Evolutionary conservation across 2,329 filamentous ascomycete genomes (phyloP).

Genomic region (Fusarium sp.): DNA sequence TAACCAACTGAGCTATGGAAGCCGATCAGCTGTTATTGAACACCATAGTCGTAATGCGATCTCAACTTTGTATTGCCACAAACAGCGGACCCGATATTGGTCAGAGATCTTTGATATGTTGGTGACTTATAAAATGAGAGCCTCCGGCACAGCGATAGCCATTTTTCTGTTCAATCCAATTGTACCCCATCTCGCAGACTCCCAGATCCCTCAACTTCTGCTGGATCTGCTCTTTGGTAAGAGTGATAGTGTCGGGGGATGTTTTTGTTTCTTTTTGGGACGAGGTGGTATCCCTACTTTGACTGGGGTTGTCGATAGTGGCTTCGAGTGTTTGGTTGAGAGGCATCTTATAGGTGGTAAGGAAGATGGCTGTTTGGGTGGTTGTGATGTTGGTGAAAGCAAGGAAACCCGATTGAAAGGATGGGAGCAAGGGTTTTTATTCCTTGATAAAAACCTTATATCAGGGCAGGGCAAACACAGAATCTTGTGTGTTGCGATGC

Average conservation of each 20-base stretch:
- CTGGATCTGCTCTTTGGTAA: not conserved
- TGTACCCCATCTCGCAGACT: not conserved
- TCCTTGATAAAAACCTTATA: too few species aligned
- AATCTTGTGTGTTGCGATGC: too few species aligned
- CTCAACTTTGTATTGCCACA: rapidly evolving
- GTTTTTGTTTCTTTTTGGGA: not conserved
- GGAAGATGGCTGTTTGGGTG: too few species aligned
- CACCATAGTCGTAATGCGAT: rapidly evolving
- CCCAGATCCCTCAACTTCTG: not conserved
- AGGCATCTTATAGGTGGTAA: not conserved
- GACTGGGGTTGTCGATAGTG: not conserved
- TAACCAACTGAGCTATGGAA: too few species aligned
- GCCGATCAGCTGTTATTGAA: too few species aligned
- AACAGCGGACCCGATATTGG: too few species aligned
- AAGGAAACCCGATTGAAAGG: not conserved
- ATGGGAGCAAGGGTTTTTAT: too few species aligned
- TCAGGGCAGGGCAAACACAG: too few species aligned
- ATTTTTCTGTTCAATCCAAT: not conserved
- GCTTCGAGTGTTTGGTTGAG: not conserved
- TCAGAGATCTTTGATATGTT: not conserved
- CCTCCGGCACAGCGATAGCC: not conserved
- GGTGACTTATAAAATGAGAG: not conserved
- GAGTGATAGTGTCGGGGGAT: rapidly evolving
- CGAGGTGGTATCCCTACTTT: not conserved
- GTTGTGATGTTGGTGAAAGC: not conserved